phyloP scores from a whole-genome alignment of 2,329 filamentous ascomycete species.

The Talaromyces verruculosus region DNA sequence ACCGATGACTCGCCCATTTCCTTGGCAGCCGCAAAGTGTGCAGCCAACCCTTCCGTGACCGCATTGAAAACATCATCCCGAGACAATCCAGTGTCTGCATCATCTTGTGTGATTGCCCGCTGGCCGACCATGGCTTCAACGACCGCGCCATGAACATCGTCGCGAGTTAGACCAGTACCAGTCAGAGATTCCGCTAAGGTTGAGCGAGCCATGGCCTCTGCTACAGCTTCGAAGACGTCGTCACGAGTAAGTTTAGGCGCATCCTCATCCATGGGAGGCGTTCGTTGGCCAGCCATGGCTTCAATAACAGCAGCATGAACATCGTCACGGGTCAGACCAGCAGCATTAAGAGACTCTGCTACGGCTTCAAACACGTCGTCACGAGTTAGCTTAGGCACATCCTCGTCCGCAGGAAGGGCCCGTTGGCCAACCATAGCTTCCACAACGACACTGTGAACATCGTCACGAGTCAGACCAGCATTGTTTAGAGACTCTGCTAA shows the following conservation, averaged over 20 bases:
- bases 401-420: constrained; percentile 33
- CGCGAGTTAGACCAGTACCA: constrained; percentile 47
- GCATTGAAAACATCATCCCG: constrained; percentile 60
- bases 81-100: constrained; percentile 45
- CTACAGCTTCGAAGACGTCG: constrained; percentile 52
- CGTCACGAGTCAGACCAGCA: constrained; percentile 51
- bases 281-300: constrained; percentile 31
- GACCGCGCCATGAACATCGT: constrained; percentile 59
- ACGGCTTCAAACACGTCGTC: constrained; percentile 58
- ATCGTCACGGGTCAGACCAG: constrained; percentile 52
- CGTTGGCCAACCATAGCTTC: constrained; percentile 31
- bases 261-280: constrained; percentile 33
- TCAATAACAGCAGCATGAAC: constrained; percentile 50
- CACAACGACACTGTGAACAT: constrained; percentile 51
- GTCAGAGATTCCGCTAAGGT: constrained; percentile 27
- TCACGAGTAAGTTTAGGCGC: constrained; percentile 51
- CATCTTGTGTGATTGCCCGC: constrained; percentile 36
- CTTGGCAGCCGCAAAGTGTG: constrained; percentile 48
- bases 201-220: constrained; percentile 26
- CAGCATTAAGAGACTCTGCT: constrained; percentile 26
- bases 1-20: constrained; percentile 57
- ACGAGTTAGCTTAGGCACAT: constrained; percentile 47
- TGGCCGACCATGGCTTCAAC: constrained; percentile 56
- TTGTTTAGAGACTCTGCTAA: constrained; percentile 24
- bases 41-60: constrained; percentile 57